phyloP scores from a whole-genome alignment of 1,284 basidiomycete species.

The Volvariella volvacea region DNA sequence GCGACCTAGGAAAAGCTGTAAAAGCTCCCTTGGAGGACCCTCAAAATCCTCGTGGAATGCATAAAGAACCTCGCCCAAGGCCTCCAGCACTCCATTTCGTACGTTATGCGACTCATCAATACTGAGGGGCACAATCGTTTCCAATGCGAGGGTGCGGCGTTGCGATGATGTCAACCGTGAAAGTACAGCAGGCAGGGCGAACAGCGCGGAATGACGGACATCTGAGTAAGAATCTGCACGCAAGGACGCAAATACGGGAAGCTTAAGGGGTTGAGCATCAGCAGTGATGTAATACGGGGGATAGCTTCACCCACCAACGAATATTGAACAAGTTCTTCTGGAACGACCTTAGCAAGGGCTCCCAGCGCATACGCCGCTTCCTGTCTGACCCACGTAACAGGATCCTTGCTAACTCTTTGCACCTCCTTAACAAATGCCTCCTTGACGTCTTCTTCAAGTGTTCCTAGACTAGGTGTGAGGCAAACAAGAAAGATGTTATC shows the following conservation, averaged over 20 bases:
- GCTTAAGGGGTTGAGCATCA: conserved; percentile 30
- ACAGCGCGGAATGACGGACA: conserved; percentile 86
- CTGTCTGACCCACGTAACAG: conserved; percentile 79
- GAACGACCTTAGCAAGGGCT: conserved; percentile 80
- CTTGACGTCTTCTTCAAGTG: conserved; percentile 55
- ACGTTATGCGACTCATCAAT: conserved; percentile 66
- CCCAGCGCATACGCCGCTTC: conserved; percentile 90
- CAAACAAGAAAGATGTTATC: conserved; percentile 7
- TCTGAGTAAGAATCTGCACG: conserved; percentile 73
- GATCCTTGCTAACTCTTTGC: conserved; percentile 70
- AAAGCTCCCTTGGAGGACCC: conserved; percentile 76
- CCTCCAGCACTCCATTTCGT: conserved; percentile 79
- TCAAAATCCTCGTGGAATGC: conserved; percentile 68
- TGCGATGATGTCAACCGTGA: conserved; percentile 51
- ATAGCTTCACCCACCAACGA: conserved; percentile 49
- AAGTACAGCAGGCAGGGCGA: conserved; percentile 79
- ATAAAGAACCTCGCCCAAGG: conserved; percentile 88
- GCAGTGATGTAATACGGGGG: not conserved
- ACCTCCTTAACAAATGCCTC: conserved; percentile 78
- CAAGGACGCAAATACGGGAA: conserved; percentile 74
- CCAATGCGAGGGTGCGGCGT: conserved; percentile 58
- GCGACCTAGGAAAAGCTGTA: conserved; percentile 71
- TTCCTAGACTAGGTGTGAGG: conserved; percentile 33
- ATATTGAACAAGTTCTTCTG: conserved; percentile 58
- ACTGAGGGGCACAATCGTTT: conserved; percentile 59